These are phyloP conservation scores for Jatropha curcas DNA, from an alignment of 345 rosid genomes.

Conservation along the genomic window DNA sequence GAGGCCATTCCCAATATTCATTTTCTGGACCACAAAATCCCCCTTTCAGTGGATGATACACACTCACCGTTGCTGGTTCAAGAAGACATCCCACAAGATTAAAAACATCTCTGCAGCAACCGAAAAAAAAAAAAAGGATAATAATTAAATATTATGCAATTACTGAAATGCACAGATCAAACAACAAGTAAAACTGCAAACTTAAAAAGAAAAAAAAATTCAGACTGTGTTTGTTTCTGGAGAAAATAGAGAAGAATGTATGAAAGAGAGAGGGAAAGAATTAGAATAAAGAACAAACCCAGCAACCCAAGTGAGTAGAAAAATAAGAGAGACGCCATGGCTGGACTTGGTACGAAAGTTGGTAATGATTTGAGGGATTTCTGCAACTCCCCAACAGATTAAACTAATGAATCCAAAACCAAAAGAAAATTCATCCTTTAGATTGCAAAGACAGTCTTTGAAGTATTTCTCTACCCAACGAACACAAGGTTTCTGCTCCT, in stretches of 20 bases:
- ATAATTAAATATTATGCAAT: too few relatives aligned
- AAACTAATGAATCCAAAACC: constrained; percentile 65
- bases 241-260: not conserved
- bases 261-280: not conserved
- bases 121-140: not conserved
- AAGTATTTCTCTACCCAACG: constrained; percentile 74
- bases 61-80: constrained; percentile 94
- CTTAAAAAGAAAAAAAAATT: not conserved
- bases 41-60: not conserved
- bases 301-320: constrained; percentile 95
- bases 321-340: constrained; percentile 89
- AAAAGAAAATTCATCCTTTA: constrained; percentile 71
- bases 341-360: constrained; percentile 87
- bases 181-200: not conserved
- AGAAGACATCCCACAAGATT: constrained; percentile 89
- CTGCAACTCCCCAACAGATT: constrained; percentile 88
- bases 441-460: constrained; percentile 81
- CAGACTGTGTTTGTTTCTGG: not conserved
- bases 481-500: constrained; percentile 64
- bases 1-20: not conserved
- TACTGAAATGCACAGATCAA: not conserved
- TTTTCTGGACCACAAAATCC: not conserved
- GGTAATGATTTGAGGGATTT: constrained; percentile 91
- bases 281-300: constrained; percentile 55
- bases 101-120: constrained; percentile 73